Percentiles rank a stretch among this genome's conserved stretches.
phyloP scores from a whole-genome alignment of 495 filamentous ascomycete species.

The Talaromyces borbonicus region DNA sequence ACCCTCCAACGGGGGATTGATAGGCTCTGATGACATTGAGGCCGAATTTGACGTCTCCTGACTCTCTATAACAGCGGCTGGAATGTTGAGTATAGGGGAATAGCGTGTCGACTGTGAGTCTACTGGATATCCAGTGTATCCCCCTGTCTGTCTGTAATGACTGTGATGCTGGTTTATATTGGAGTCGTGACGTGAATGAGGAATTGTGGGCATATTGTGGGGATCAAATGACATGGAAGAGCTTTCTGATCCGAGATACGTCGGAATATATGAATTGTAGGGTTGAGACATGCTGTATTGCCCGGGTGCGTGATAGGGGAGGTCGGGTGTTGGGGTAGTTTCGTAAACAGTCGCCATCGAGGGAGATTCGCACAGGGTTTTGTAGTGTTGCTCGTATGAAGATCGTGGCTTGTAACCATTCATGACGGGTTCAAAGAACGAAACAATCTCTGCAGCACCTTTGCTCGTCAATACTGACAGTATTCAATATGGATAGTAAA shows the following conservation, averaged over 20 bases:
- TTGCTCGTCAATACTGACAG: no score
- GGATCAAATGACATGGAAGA: background rate
- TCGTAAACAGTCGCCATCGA: slow-evolving; percentile 6
- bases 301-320: slow-evolving; percentile 6
- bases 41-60: slow-evolving; percentile 35
- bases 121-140: slow-evolving; percentile 28
- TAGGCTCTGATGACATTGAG: slow-evolving; percentile 34
- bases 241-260: slow-evolving; percentile 5
- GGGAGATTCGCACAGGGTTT: background rate
- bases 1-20: slow-evolving; percentile 35
- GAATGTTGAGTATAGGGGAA: slow-evolving; percentile 5
- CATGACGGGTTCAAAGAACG: slow-evolving; percentile 4
- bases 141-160: slow-evolving; percentile 12
- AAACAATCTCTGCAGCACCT: background rate
- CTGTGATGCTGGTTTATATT: background rate
- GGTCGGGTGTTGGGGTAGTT: slow-evolving; percentile 2
- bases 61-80: slow-evolving; percentile 33
- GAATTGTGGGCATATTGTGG: background rate
- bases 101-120: slow-evolving; percentile 18
- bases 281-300: slow-evolving; percentile 6
- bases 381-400: slow-evolving; percentile 5
- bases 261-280: slow-evolving; percentile 6
- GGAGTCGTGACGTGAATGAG: background rate
- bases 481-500: no score
- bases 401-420: slow-evolving; percentile 7